Percentiles rank a stretch among this genome's conserved stretches.
These are phyloP conservation scores for Linanthus parryae DNA, from an alignment of 148 eudicot genomes.

Conservation along the genomic window DNA sequence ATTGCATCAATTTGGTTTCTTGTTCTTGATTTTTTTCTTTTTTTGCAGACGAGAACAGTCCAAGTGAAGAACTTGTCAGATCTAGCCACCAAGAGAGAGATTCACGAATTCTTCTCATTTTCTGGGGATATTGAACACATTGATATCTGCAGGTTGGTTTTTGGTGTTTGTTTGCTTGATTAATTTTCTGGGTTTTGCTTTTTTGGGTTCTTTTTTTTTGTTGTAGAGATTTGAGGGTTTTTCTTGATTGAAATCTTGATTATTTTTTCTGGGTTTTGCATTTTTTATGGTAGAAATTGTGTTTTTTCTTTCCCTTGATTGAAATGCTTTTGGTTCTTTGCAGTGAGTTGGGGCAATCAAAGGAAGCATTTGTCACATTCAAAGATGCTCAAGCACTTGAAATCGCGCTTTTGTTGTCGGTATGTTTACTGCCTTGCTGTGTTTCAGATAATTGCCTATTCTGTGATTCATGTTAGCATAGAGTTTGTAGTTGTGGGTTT, in stretches of 20 bases:
- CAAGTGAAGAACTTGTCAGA: slow-evolving; percentile 79
- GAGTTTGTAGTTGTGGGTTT: not conserved
- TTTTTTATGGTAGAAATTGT: no score
- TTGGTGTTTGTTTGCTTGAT: not conserved
- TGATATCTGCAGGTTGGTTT: slow-evolving; percentile 60
- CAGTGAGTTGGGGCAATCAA: slow-evolving; percentile 42
- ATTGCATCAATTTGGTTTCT: not conserved
- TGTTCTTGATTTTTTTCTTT: not conserved
- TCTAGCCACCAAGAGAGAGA: slow-evolving; percentile 86
- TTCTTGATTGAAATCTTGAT: not conserved
- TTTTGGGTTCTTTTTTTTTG: not conserved
- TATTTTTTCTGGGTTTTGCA: no score
- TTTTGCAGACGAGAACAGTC: slow-evolving; percentile 58
- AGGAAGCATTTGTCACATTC: slow-evolving; percentile 79
- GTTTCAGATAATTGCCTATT: not conserved
- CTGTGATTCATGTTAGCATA: not conserved
- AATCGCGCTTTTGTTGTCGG: slow-evolving; percentile 84
- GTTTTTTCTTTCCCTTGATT: no score
- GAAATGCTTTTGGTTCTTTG: no score
- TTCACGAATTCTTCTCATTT: slow-evolving; percentile 88
- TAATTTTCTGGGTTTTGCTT: not conserved
- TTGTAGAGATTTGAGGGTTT: not conserved
- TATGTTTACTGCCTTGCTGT: slow-evolving; percentile 13
- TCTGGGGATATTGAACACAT: slow-evolving; percentile 79
- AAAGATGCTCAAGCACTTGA: slow-evolving; percentile 85